Evolutionary conservation across 192 early-diverging fungal genomes (phyloP).

Genomic region (Chytriomyces hyalinus): DNA sequence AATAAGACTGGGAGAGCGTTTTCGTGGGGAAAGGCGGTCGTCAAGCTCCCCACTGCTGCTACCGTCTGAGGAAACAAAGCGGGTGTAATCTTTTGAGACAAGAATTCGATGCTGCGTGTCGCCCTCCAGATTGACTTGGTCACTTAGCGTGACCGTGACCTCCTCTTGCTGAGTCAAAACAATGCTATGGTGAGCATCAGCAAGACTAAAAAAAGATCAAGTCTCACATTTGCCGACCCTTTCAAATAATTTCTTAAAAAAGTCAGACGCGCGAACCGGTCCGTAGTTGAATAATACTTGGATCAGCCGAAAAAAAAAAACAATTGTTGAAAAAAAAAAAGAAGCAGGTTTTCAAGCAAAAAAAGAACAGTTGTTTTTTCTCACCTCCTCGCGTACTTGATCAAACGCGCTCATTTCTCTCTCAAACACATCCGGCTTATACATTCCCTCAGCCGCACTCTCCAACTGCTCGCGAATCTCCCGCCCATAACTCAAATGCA

Average conservation of each 20-base stretch:
- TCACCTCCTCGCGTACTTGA: slow-evolving; percentile 19
- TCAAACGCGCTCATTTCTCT: slow-evolving; percentile 30
- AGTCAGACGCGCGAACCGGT: slow-evolving; percentile 28
- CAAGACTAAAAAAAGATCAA: background rate
- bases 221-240: slow-evolving; percentile 24
- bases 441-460: slow-evolving; percentile 1
- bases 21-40: too few relatives aligned
- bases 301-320: background rate
- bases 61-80: slow-evolving; percentile 10
- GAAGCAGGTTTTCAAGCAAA: background rate
- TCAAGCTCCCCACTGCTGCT: too few relatives aligned
- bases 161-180: slow-evolving; percentile 17
- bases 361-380: background rate
- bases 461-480: slow-evolving; percentile 33
- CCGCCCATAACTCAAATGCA: slow-evolving; percentile 42
- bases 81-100: slow-evolving; percentile 28
- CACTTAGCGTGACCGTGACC: slow-evolving; percentile 4
- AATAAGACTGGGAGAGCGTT: background rate
- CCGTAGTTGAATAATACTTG: slow-evolving; percentile 29
- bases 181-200: background rate
- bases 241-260: slow-evolving; percentile 35
- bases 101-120: slow-evolving; percentile 18
- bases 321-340: background rate
- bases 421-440: slow-evolving; percentile 21
- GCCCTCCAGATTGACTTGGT: slow-evolving; percentile 15